Conservation (phyloP, 2,329 filamentous ascomycete species). For the Sporothrix brunneoviolacea region DNA sequence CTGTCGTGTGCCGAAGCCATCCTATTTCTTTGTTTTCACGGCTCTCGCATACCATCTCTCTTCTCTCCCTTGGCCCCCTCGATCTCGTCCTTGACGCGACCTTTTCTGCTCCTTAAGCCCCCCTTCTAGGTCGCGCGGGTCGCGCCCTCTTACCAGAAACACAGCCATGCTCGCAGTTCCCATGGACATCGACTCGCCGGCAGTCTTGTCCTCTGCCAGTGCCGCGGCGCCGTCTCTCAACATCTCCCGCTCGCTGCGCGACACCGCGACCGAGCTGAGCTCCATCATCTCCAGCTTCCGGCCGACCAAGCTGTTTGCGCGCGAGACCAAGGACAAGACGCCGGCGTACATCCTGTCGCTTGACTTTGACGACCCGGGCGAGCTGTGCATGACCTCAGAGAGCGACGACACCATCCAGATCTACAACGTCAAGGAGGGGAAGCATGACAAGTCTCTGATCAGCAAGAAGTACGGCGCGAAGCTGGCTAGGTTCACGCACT, state of each 20-base stretch:
- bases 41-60: background rate
- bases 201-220: conserved; percentile 29
- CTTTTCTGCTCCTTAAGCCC: background rate
- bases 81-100: background rate
- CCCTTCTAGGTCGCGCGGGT: background rate
- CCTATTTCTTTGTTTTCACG: too few species aligned
- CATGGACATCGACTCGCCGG: conserved; percentile 49
- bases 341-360: conserved; percentile 73
- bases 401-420: conserved; percentile 94
- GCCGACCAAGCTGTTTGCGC: conserved; percentile 66
- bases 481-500: conserved; percentile 89
- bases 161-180: conserved; percentile 43
- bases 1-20: too few species aligned
- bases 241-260: conserved; percentile 42
- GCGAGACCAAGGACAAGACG: conserved; percentile 46
- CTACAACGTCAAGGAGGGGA: conserved; percentile 87
- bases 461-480: conserved; percentile 97
- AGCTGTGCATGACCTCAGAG: conserved; percentile 83
- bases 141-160: too few species aligned
- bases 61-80: background rate
- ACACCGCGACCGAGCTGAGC: conserved; percentile 58
- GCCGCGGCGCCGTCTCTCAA: conserved; percentile 37
- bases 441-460: conserved; percentile 79
- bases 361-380: conserved; percentile 93
- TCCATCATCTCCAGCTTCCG: conserved; percentile 73